These are phyloP conservation scores for Spergularia bocconei DNA, from an alignment of 148 eudicot species.

Conservation along the genomic window DNA sequence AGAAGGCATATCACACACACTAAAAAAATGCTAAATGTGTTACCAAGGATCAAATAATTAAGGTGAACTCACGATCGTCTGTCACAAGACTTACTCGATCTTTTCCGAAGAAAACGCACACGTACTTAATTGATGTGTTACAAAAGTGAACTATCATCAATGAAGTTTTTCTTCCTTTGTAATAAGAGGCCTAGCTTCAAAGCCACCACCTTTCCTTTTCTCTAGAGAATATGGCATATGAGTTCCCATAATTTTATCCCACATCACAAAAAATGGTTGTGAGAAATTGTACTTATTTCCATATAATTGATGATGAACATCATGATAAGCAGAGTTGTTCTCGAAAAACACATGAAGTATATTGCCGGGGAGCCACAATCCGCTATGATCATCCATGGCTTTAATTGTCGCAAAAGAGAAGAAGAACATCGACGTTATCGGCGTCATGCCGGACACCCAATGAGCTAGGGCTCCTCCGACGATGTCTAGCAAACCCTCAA, in stretches of 20 bases:
- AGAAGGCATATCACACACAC: too few relatives aligned
- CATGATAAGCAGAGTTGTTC: constrained; percentile 14
- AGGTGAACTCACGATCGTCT: too few relatives aligned
- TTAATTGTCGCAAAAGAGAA: constrained; percentile 5
- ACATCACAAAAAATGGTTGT: constrained; percentile 14
- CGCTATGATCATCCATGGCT: constrained; percentile 20
- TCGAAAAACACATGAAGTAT: constrained; percentile 4
- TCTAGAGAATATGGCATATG: constrained; percentile 8
- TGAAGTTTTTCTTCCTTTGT: background rate
- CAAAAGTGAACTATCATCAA: background rate
- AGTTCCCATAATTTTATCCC: constrained; percentile 15
- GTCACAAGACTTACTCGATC: too few relatives aligned
- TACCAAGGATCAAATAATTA: too few relatives aligned
- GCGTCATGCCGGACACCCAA: constrained; percentile 17
- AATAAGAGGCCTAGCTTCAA: constrained; percentile 10
- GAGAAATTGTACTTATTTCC: constrained; percentile 15
- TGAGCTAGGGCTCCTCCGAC: constrained; percentile 17
- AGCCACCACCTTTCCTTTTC: constrained; percentile 8
- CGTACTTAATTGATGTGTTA: too few relatives aligned
- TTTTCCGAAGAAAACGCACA: too few relatives aligned
- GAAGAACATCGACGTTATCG: constrained; percentile 5
- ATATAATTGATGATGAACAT: constrained; percentile 14
- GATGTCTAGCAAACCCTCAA: constrained; percentile 15
- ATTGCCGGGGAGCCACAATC: constrained; percentile 10
- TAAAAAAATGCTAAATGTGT: too few relatives aligned